These are phyloP conservation scores for Babesia caballi DNA, from an alignment of 169 alveolate genomes.

Conservation along the genomic window DNA sequence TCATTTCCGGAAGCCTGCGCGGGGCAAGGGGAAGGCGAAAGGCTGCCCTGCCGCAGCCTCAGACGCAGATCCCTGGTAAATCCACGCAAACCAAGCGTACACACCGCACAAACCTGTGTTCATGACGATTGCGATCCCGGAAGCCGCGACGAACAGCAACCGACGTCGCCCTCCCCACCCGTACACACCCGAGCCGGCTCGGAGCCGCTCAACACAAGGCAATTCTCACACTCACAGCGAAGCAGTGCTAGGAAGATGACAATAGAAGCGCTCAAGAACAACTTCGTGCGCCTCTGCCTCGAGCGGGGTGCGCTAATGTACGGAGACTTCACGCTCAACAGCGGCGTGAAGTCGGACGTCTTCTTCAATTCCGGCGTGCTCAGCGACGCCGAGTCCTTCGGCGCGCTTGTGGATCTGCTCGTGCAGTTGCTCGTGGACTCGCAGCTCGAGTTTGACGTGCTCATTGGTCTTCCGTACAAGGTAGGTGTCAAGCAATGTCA, in stretches of 20 bases:
- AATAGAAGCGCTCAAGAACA: neutral
- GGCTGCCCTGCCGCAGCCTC: neutral
- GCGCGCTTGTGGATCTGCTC: constrained; percentile 31
- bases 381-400: constrained; percentile 51
- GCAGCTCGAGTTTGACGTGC: constrained; percentile 50
- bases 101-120: neutral
- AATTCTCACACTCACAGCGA: neutral
- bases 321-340: constrained; percentile 47
- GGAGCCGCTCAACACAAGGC: neutral
- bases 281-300: constrained; percentile 15
- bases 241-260: neutral
- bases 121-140: neutral
- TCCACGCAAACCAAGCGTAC: neutral
- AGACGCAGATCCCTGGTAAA: neutral
- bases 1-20: no score
- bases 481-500: neutral
- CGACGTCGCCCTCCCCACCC: neutral
- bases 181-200: neutral
- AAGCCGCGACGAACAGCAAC: neutral
- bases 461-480: constrained; percentile 62
- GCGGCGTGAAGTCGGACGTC: constrained; percentile 40
- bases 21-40: no score
- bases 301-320: constrained; percentile 19
- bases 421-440: constrained; percentile 23
- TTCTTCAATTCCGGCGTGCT: constrained; percentile 61